Percentiles rank a stretch among this genome's conserved stretches.
Conservation (phyloP, 768 basidiomycete genomes). For the Tulasnella sp. region DNA sequence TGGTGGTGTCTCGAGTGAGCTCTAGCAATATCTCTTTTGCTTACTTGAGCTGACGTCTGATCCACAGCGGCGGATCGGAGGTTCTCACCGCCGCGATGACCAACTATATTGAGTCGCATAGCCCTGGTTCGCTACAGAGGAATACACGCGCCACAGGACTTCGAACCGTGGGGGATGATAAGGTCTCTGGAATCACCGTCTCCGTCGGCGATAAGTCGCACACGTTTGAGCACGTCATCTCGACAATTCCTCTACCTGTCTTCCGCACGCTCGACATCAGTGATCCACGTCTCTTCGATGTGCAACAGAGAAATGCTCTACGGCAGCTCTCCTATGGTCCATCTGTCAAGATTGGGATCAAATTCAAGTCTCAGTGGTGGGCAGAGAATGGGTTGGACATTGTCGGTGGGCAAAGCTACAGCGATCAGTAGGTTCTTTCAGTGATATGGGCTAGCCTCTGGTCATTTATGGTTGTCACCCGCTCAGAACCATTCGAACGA, state of each 20-base stretch:
- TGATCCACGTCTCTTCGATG: conserved; percentile 29
- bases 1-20: not conserved
- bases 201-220: too few species aligned
- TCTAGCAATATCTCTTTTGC: too few species aligned
- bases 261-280: conserved; percentile 35
- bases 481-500: conserved; percentile 35
- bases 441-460: too few species aligned
- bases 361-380: conserved; percentile 41
- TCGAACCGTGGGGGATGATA: not conserved
- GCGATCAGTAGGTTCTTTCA: conserved; percentile 37
- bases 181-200: not conserved
- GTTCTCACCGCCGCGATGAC: not conserved
- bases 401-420: conserved; percentile 43
- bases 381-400: conserved; percentile 35
- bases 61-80: not conserved
- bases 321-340: conserved; percentile 38
- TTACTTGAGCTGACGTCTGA: too few species aligned
- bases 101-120: not conserved
- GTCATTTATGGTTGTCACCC: not conserved
- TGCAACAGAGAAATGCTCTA: conserved; percentile 38
- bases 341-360: conserved; percentile 40
- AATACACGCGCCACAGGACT: not conserved
- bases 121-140: not conserved
- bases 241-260: conserved; percentile 37
- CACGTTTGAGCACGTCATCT: conserved; percentile 33